Percentiles rank a stretch among this genome's conserved stretches.
phyloP scores from a whole-genome alignment of 345 rosid species.

The Populus pruinosa region DNA sequence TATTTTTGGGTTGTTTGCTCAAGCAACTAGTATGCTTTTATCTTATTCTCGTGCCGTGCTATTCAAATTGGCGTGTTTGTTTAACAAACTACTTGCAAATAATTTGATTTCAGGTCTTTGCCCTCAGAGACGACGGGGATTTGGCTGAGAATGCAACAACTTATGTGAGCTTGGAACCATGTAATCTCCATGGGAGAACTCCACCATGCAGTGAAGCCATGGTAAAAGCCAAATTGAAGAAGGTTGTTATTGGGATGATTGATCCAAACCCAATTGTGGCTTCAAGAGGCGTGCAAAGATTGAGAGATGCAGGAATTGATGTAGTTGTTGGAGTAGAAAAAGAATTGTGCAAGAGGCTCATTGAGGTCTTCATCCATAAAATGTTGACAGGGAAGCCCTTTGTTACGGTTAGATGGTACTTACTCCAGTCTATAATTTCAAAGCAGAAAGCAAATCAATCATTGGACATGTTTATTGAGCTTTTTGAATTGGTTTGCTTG shows the following conservation, averaged over 20 bases:
- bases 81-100: neutral
- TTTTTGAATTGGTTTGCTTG: neutral
- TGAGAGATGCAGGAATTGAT: slow-evolving; percentile 63
- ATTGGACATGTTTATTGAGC: neutral
- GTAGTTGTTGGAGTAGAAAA: slow-evolving; percentile 70
- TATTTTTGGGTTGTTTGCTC: neutral
- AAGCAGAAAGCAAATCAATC: neutral
- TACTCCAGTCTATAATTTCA: neutral
- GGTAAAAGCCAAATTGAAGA: slow-evolving; percentile 76
- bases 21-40: neutral
- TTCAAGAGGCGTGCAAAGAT: slow-evolving; percentile 59
- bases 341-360: slow-evolving; percentile 71
- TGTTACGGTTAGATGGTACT: slow-evolving; percentile 58
- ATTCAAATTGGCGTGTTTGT: neutral
- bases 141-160: slow-evolving; percentile 78
- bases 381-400: slow-evolving; percentile 70
- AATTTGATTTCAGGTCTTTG: slow-evolving; percentile 57
- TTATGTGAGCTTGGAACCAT: slow-evolving; percentile 89
- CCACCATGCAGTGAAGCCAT: slow-evolving; percentile 91
- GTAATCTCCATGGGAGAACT: slow-evolving; percentile 87
- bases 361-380: slow-evolving; percentile 66
- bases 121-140: slow-evolving; percentile 75
- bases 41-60: neutral
- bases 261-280: slow-evolving; percentile 86
- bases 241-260: slow-evolving; percentile 75